A percentile compares a stretch with the other conserved stretches of the same genome.
Evolutionary conservation across 345 rosid genomes (phyloP).

Genomic region (Arabidopsis arenosa): DNA sequence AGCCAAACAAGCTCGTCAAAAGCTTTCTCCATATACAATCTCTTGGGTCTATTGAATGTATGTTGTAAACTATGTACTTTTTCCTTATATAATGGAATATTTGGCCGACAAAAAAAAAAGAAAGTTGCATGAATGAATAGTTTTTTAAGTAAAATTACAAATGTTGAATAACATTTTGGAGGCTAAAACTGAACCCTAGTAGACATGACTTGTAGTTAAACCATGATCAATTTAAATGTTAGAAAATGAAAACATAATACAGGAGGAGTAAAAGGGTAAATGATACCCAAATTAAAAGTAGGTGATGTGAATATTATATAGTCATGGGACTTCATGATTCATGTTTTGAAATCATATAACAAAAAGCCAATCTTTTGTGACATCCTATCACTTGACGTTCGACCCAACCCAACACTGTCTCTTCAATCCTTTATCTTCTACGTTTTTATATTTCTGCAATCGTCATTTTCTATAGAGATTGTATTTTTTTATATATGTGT

Average conservation of each 20-base stretch:
- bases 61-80: too few relatives aligned
- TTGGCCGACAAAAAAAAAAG: too few relatives aligned
- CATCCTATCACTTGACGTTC: slow-evolving; percentile 44
- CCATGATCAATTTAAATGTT: not conserved
- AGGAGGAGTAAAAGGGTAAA: not conserved
- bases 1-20: too few relatives aligned
- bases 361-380: slow-evolving; percentile 43
- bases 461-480: not conserved
- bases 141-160: not conserved
- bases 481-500: not conserved
- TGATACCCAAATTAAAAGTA: slow-evolving; percentile 3
- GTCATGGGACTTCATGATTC: slow-evolving; percentile 45
- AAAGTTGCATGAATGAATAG: not conserved
- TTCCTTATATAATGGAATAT: too few relatives aligned
- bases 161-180: not conserved
- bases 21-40: too few relatives aligned
- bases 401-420: slow-evolving; percentile 48
- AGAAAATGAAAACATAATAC: slow-evolving; percentile 12
- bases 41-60: too few relatives aligned
- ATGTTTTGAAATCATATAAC: slow-evolving; percentile 41
- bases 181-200: not conserved
- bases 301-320: slow-evolving; percentile 29
- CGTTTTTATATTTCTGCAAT: slow-evolving; percentile 1
- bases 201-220: slow-evolving; percentile 3
- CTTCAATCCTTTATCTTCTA: slow-evolving; percentile 25